Evolutionary conservation across 371 early-diverging fungal species (phyloP), one percentile per base, ranked within the genome.

Genomic region (Mortierella sp.): DNA sequence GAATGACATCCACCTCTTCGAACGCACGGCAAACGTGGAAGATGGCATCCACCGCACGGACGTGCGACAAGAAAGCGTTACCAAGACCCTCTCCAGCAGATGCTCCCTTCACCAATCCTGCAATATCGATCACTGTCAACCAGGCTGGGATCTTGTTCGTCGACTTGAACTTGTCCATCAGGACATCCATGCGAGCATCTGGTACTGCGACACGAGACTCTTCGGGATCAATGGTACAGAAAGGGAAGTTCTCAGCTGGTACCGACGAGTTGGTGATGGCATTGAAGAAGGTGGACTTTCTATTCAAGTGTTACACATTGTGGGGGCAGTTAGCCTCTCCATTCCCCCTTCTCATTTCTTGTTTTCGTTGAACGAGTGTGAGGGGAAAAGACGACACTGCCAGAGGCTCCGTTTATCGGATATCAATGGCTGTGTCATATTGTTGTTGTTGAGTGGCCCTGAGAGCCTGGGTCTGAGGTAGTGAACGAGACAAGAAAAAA

Each of bases 71-170:
- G 85, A 98, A 98, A 31, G 91, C 89, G 81, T 98, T 98, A 43
- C 98, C 98, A 34, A 94, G 82, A 52, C 94, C 94, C 49, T 87
- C 88, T 23, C 95, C 34, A 47, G 85, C 85, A 19, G 89, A 83
- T 1, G 95, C 93, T 49, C 94, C 95, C 62, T 92, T 90, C n/a
- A 97, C 94, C 52, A 98, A 89, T 28, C 98, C 97, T 30, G 98
- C 98, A 86, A 98, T 98, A 81, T 98, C 97, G 30, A 91, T 90
- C 41, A 96, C 91, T 10, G 91, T 91, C 70, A 98, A 80, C 76
- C 86, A 86, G 19, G 90, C 89, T 28, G 90, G 90, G 43, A 87
- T 84, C 50, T 67, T 71, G 55, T 72, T 81, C n/a, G 81, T 80
- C 5, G 94, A 91, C 72, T 90, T 83, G 80, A 88, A 94, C 30